Conservation (phyloP, 208 protist species). For the Porcisia hertigi region DNA sequence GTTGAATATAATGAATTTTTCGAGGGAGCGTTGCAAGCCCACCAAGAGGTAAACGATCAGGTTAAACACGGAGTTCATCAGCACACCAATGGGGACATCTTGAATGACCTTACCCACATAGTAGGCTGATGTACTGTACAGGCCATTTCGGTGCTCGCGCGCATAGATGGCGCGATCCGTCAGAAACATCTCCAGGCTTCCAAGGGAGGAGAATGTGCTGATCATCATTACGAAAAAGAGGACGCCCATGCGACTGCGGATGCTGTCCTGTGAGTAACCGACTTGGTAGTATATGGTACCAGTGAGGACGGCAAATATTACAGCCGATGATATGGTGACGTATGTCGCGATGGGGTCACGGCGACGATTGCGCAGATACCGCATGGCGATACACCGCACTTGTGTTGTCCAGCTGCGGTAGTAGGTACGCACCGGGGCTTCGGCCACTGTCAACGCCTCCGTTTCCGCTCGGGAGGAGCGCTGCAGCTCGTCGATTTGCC, state of each 20-base stretch:
- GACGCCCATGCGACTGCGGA: slow-evolving; percentile 69
- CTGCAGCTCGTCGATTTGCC: slow-evolving; percentile 12
- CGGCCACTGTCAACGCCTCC: neutral
- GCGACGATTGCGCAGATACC: slow-evolving; percentile 58
- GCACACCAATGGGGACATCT: slow-evolving; percentile 55
- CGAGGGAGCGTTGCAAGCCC: slow-evolving; percentile 43
- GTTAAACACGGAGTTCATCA: slow-evolving; percentile 51
- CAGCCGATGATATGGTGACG: slow-evolving; percentile 40
- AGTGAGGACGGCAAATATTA: slow-evolving; percentile 68
- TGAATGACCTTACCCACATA: slow-evolving; percentile 71
- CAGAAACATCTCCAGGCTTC: slow-evolving; percentile 57
- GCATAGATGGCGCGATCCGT: slow-evolving; percentile 60
- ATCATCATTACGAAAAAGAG: slow-evolving; percentile 82
- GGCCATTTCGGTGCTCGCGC: slow-evolving; percentile 65
- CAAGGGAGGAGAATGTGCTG: slow-evolving; percentile 59
- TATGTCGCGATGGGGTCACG: slow-evolving; percentile 61
- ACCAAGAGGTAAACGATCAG: slow-evolving; percentile 62
- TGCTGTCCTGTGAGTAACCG: slow-evolving; percentile 41
- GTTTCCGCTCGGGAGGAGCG: neutral
- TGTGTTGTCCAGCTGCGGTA: slow-evolving; percentile 48
- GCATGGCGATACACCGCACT: slow-evolving; percentile 51
- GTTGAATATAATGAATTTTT: slow-evolving; percentile 54
- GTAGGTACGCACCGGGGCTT: slow-evolving; percentile 14
- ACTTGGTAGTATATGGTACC: slow-evolving; percentile 78
- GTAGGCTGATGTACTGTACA: slow-evolving; percentile 67